A percentile compares a stretch with the other conserved stretches of the same genome.
Conservation (phyloP, 441 rosid genomes). For the Rhodomyrtus psidioides region DNA sequence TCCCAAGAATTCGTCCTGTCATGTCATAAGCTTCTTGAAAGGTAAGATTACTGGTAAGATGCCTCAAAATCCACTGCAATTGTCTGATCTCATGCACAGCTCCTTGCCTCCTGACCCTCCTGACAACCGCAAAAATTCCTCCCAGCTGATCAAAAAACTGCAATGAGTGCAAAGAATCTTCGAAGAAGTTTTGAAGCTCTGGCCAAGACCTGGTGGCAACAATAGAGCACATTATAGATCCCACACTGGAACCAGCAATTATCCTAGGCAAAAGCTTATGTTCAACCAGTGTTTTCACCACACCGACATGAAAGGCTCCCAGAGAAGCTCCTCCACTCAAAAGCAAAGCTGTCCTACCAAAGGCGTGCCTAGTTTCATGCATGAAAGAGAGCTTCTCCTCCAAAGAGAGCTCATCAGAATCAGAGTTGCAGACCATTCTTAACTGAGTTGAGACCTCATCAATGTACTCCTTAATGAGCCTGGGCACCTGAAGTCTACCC, state of each 20-base stretch:
- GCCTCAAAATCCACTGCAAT: constrained; percentile 76
- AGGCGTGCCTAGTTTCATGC: constrained; percentile 96
- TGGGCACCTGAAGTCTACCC: constrained; percentile 91
- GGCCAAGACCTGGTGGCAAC: constrained; percentile 98
- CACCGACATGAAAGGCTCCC: constrained; percentile 88
- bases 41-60: constrained; percentile 87
- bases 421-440: constrained; percentile 78
- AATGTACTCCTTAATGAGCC: constrained; percentile 82
- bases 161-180: constrained; percentile 64
- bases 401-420: constrained; percentile 71
- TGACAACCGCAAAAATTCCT: constrained; percentile 68
- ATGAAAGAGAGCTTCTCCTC: constrained; percentile 90
- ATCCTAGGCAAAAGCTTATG: constrained; percentile 85
- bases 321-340: constrained; percentile 97
- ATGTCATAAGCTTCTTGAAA: constrained; percentile 97
- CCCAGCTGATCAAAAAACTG: constrained; percentile 95
- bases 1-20: constrained; percentile 87
- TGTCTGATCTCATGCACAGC: constrained; percentile 88
- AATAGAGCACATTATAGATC: constrained; percentile 78
- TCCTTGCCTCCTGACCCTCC: constrained; percentile 72
- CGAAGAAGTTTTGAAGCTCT: constrained; percentile 80
- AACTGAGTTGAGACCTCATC: constrained; percentile 89
- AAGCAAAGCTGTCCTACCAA: constrained; percentile 95
- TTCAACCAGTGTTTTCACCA: constrained; percentile 75
- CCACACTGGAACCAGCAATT: constrained; percentile 92